Percentiles rank a stretch among this genome's conserved stretches.
These are phyloP conservation scores for Ceratocystis harringtonii DNA, from an alignment of 2,329 filamentous ascomycete species.

Conservation along the genomic window DNA sequence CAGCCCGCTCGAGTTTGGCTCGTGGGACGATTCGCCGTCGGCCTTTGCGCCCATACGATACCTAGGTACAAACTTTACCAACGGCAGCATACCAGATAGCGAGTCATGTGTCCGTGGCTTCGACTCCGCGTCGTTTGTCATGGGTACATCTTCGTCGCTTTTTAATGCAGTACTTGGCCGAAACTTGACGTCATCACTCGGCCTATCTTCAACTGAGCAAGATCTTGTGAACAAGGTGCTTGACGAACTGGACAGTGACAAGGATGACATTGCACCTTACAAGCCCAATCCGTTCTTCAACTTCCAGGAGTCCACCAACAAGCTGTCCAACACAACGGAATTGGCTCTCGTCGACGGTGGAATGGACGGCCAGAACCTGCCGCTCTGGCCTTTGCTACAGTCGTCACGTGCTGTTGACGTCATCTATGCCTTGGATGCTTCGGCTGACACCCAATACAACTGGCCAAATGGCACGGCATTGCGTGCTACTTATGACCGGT, in stretches of 20 bases:
- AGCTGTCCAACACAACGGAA: constrained; percentile 30
- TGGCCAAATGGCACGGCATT: constrained; percentile 49
- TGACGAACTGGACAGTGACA: constrained; percentile 36
- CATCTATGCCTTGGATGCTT: constrained; percentile 50
- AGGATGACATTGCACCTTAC: constrained; percentile 65
- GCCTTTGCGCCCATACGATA: constrained; percentile 47
- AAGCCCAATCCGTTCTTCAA: constrained; percentile 43
- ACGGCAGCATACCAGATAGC: constrained; percentile 33
- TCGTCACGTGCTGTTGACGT: constrained; percentile 41
- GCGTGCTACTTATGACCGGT: constrained; percentile 41
- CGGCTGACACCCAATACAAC: constrained; percentile 40
- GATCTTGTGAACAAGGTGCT: constrained; percentile 36
- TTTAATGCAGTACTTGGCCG: constrained; percentile 62
- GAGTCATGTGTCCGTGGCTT: constrained; percentile 45
- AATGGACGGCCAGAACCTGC: constrained; percentile 65
- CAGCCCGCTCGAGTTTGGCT: constrained; percentile 50
- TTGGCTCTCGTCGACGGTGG: constrained; percentile 71
- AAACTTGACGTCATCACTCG: constrained; percentile 18
- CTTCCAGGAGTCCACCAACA: constrained; percentile 34
- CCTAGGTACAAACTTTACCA: constrained; percentile 42
- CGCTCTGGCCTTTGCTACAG: constrained; percentile 48
- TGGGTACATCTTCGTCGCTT: constrained; percentile 67
- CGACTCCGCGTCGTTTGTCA: constrained; percentile 64
- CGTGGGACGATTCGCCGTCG: constrained; percentile 42
- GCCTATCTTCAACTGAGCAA: constrained; percentile 24